Evolutionary conservation across 1,284 basidiomycete species (phyloP), one percentile per base, ranked within the genome.

Genomic region (Tylopilus sp.): DNA sequence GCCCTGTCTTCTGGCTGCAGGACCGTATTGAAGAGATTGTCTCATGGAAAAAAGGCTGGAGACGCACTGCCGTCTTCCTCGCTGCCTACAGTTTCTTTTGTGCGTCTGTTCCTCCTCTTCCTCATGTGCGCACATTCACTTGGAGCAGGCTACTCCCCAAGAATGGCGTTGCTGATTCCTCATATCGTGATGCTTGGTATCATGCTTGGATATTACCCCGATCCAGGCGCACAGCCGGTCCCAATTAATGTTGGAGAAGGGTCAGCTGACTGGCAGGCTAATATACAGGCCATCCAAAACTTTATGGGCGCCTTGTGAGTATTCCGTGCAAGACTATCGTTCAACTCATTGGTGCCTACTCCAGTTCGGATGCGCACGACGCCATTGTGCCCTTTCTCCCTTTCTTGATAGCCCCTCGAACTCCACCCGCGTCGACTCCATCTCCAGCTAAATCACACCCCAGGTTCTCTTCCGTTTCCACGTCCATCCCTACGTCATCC

Each of bases 241-340:
- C 65, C 73, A 11, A 70, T 75, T 38, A 69, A 69, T 30, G 62
- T 71, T 4, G 64, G 70, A 6, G 79, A 83, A 59, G 80, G 80
- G 2, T 77, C 77, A 11, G 72, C 80, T 0, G 82, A 86, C 47
- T 90, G 86, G 85, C 79, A 86, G 49, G 82, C 81, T 1, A 90
- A 89, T 55, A 71, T 90, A 2, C 86, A 89, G 66, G 86, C 74
- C 1, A 84, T 89, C 25, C 88, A 90, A 58, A 90, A 90, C 55
- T 75, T 90, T 19, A 89, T 90, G 87, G 88, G 88, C 25, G 71
- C 75, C 6, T 71, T 80, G 83, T 88, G 66, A 53, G 83, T 46
- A 5, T n/a, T 31, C 34, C 10, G 2, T 41, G 15, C 10, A 29
- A n/a, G 26, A 41, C 26, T 13, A 42, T 44, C 47, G 13, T 2